These are phyloP conservation scores for Flaveria brownii DNA, from an alignment of 129 eudicot genomes.

Conservation along the genomic window DNA sequence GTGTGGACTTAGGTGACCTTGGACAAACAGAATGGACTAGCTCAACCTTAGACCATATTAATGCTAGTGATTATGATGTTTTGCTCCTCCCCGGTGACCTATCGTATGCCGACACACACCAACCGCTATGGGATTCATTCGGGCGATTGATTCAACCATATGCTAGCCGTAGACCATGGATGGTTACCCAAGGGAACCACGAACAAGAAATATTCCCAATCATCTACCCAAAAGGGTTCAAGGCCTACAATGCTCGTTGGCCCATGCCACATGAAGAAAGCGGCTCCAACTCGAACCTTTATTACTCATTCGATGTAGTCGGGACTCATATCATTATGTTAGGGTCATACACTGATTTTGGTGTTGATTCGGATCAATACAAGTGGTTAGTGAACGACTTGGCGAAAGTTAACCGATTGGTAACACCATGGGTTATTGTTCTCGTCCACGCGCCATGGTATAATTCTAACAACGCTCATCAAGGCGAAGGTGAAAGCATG, in stretches of 20 bases:
- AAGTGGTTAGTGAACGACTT: conserved; percentile 68
- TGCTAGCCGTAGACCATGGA: conserved; percentile 80
- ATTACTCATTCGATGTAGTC: conserved; percentile 72
- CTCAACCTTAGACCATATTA: conserved; percentile 63
- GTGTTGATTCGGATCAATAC: conserved; percentile 55
- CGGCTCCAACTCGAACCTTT: conserved; percentile 64
- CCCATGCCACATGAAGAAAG: conserved; percentile 71
- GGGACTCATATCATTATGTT: conserved; percentile 70
- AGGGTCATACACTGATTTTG: conserved; percentile 66
- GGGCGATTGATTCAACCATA: conserved; percentile 85
- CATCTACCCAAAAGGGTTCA: conserved; percentile 54
- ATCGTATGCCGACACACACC: conserved; percentile 76
- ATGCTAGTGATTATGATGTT: conserved; percentile 58
- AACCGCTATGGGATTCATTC: conserved; percentile 86
- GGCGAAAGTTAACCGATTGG: conserved; percentile 48
- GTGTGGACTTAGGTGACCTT: conserved; percentile 55
- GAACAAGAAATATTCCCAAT: conserved; percentile 69
- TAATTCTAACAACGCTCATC: conserved; percentile 69
- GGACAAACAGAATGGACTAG: conserved; percentile 93
- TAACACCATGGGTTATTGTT: conserved; percentile 73
- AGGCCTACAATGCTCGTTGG: conserved; percentile 76
- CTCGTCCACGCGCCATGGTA: conserved; percentile 84
- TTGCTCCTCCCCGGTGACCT: conserved; percentile 79
- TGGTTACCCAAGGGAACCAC: conserved; percentile 92
- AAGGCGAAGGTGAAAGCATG: conserved; percentile 90